Evolutionary conservation across 202 grass and related monocot species (phyloP), one percentile per base, ranked within the genome.

Genomic region (Setaria viridis): DNA sequence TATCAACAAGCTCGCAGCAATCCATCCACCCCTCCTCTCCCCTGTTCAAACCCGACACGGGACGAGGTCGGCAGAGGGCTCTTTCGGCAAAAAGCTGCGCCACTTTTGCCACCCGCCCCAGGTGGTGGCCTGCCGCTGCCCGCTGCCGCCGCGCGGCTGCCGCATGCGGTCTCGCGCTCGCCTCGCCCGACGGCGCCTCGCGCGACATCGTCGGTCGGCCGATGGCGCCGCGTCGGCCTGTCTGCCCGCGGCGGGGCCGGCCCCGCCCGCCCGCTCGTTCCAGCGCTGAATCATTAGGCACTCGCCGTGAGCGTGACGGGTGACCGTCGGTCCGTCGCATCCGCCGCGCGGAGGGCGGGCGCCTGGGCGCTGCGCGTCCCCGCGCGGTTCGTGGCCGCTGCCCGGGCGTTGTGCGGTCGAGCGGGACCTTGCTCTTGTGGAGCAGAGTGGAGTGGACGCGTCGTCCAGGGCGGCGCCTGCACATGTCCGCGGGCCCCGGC

Each of bases 61-160:
- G 80, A 72, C 55, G 48, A 49, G 80, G 80, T 72, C 68, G 80
- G 80, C 80, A 82, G 80, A 82, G 80, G 54, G 80, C 80, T 82
- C 39, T 46, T 46, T 46, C 43, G 7, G 43, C 43, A 46, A 46
- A 82, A 82, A 82, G 80, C 80, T 82, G 80, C 68, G 80, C 42
- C 80, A 48, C 80, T 62, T 49, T 49, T 49, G 67, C 54, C 67
- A 82, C 54, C 76, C 11, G 13, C 2, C 50, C 74, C 4, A 57
- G 76, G 25, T 79, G 77, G 60, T 79, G 77, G 42, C 19, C 72
- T 75, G 56, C 56, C 72, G 66, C 47, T 66, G 76, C 76, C 76
- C 76, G 17, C 69, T n/a, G 48, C 63, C 19, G 32, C 10, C 0
- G 62, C 43, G 76, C 47, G 57, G 42, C 42, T 45, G 42, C 4